Percentiles rank a stretch among this genome's conserved stretches.
These are phyloP conservation scores for Nakazawaea siamensis DNA, from an alignment of 805 yeast genomes.

Conservation along the genomic window DNA sequence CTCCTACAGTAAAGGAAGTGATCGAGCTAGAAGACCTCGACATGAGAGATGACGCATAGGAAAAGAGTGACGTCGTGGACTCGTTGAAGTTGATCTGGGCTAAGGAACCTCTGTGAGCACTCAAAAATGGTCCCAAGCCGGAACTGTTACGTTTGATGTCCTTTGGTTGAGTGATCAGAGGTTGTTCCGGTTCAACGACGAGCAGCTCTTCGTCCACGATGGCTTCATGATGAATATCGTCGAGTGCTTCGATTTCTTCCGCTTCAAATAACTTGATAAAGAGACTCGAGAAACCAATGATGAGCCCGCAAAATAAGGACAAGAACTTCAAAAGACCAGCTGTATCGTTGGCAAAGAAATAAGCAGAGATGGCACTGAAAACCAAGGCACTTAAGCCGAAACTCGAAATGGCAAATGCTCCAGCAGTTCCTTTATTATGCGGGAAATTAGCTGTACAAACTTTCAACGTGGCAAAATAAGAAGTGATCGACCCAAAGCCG, in stretches of 20 bases:
- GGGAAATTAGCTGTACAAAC: slow-evolving; percentile 62
- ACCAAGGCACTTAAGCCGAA: slow-evolving; percentile 67
- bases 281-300: slow-evolving; percentile 34
- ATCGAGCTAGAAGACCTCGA: slow-evolving; percentile 17
- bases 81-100: slow-evolving; percentile 19
- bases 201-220: not conserved
- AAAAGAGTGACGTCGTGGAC: slow-evolving; percentile 22
- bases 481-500: slow-evolving; percentile 61
- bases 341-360: slow-evolving; percentile 42
- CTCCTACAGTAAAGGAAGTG: not conserved
- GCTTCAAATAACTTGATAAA: slow-evolving; percentile 31
- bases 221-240: slow-evolving; percentile 3
- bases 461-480: slow-evolving; percentile 52
- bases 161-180: slow-evolving; percentile 1
- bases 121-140: slow-evolving; percentile 13
- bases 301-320: slow-evolving; percentile 39
- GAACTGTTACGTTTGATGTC: slow-evolving; percentile 1
- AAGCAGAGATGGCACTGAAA: slow-evolving; percentile 50
- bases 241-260: slow-evolving; percentile 16
- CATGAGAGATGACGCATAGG: slow-evolving; percentile 17
- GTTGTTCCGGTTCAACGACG: not conserved
- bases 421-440: slow-evolving; percentile 59
- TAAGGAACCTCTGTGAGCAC: slow-evolving; percentile 28
- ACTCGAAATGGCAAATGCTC: slow-evolving; percentile 58
- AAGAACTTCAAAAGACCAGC: slow-evolving; percentile 49